These are phyloP conservation scores for Metarhizium rileyi DNA, from an alignment of 2,329 filamentous ascomycete species.

Conservation along the genomic window DNA sequence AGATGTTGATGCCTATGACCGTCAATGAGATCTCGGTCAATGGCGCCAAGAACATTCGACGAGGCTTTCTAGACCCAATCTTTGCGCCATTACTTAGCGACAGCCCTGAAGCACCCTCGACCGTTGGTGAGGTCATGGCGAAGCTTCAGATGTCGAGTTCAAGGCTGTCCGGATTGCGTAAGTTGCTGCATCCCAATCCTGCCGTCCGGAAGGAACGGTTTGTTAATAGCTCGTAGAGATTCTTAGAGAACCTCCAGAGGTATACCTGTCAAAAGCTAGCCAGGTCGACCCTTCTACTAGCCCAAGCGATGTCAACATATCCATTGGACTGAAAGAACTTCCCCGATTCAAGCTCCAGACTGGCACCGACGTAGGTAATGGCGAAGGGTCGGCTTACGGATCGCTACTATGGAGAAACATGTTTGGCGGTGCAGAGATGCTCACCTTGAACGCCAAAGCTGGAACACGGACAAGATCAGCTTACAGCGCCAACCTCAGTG, in stretches of 20 bases:
- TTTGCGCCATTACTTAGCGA: slow-evolving; percentile 68
- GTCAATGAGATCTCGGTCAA: slow-evolving; percentile 79
- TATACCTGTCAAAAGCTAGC: slow-evolving; percentile 71
- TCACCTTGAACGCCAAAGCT: slow-evolving; percentile 77
- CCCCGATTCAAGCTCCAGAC: slow-evolving; percentile 83
- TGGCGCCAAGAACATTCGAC: slow-evolving; percentile 74
- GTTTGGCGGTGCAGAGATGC: slow-evolving; percentile 84
- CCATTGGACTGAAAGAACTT: slow-evolving; percentile 73
- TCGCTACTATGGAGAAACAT: slow-evolving; percentile 84
- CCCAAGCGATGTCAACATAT: slow-evolving; percentile 71
- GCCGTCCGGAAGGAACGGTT: neutral
- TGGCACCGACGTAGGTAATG: slow-evolving; percentile 87
- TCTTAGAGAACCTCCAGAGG: slow-evolving; percentile 71
- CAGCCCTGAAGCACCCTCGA: slow-evolving; percentile 58
- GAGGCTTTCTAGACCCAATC: slow-evolving; percentile 71
- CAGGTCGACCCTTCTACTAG: slow-evolving; percentile 58
- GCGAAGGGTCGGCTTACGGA: slow-evolving; percentile 87
- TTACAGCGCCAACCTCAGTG: slow-evolving; percentile 78
- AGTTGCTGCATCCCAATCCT: slow-evolving; percentile 12
- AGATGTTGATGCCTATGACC: slow-evolving; percentile 78
- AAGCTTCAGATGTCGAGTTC: slow-evolving; percentile 61
- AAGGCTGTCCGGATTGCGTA: slow-evolving; percentile 75
- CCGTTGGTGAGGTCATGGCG: slow-evolving; percentile 66
- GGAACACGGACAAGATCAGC: slow-evolving; percentile 87
- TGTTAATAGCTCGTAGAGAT: slow-evolving; percentile 51